A percentile compares a stretch with the other conserved stretches of the same genome.
phyloP scores from a whole-genome alignment of 192 early-diverging fungal genomes.

The Backusella luteola region DNA sequence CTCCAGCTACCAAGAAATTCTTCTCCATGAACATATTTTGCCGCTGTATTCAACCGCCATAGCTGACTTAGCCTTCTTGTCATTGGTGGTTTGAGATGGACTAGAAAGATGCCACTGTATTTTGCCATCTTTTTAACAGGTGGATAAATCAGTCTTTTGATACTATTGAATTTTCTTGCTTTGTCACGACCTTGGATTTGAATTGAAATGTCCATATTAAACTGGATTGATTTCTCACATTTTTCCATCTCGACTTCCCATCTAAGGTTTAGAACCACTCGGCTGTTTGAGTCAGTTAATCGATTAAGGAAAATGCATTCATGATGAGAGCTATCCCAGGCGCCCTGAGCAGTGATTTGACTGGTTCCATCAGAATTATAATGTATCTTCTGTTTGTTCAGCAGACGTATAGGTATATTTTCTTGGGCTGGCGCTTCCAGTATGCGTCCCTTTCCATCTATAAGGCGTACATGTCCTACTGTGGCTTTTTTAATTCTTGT shows the following conservation, averaged over 20 bases:
- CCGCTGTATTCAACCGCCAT: conserved; percentile 70
- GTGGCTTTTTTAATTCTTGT: conserved; percentile 40
- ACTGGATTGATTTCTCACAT: conserved; percentile 53
- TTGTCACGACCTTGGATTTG: conserved; percentile 64
- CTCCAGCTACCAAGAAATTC: conserved; percentile 66
- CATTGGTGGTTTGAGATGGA: conserved; percentile 59
- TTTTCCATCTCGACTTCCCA: conserved; percentile 59
- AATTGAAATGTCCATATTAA: conserved; percentile 59
- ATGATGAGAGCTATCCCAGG: conserved; percentile 80
- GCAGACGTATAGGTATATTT: conserved; percentile 46
- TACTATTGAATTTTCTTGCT: conserved; percentile 38
- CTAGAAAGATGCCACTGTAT: conserved; percentile 60
- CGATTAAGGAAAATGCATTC: conserved; percentile 64
- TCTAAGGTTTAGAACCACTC: conserved; percentile 56
- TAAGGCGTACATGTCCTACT: conserved; percentile 47
- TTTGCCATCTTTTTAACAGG: conserved; percentile 39
- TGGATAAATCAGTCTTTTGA: conserved; percentile 44
- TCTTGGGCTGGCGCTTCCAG: conserved; percentile 50
- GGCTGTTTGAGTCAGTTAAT: conserved; percentile 56
- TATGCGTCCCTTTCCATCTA: conserved; percentile 61
- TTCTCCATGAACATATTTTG: conserved; percentile 73
- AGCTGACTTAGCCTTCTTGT: conserved; percentile 51
- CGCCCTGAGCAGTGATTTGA: conserved; percentile 50
- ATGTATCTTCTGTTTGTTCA: conserved; percentile 42
- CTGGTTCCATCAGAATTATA: conserved; percentile 63